Evolutionary conservation across 345 rosid species (phyloP).

Genomic region (Citrus trifoliata): DNA sequence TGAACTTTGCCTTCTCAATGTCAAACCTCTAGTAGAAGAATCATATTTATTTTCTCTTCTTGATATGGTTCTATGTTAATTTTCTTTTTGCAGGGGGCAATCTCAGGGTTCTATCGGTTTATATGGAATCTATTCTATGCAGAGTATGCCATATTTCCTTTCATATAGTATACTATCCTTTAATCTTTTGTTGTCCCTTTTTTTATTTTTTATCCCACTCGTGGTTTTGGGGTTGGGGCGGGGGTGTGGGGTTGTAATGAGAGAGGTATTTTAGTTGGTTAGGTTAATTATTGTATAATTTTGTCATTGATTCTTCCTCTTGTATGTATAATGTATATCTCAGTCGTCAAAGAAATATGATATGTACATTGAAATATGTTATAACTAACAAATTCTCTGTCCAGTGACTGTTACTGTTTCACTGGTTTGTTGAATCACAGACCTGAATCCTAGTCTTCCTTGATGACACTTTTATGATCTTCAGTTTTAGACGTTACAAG

Average conservation of each 20-base stretch:
- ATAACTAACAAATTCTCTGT: background rate
- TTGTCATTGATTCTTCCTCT: background rate
- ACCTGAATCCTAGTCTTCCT: background rate
- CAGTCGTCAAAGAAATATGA: background rate
- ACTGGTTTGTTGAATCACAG: background rate
- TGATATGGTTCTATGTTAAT: slow-evolving; percentile 1
- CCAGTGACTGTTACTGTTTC: background rate
- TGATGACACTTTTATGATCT: background rate
- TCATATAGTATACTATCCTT: slow-evolving; percentile 38
- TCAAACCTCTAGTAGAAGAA: background rate
- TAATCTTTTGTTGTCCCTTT: background rate
- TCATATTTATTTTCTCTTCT: background rate
- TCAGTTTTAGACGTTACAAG: background rate
- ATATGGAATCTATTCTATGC: slow-evolving; percentile 95
- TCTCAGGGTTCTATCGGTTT: slow-evolving; percentile 67
- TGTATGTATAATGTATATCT: background rate
- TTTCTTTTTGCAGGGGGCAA: slow-evolving; percentile 71
- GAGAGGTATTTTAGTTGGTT: slow-evolving; percentile 10
- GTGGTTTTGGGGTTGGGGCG: background rate
- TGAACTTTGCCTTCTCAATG: background rate
- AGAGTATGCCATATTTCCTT: slow-evolving; percentile 82
- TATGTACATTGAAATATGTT: background rate
- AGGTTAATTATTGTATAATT: slow-evolving; percentile 3
- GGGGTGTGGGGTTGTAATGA: background rate
- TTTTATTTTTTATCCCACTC: background rate